Conservation (phyloP, 2,329 filamentous ascomycete genomes). For the Penicillium freii region DNA sequence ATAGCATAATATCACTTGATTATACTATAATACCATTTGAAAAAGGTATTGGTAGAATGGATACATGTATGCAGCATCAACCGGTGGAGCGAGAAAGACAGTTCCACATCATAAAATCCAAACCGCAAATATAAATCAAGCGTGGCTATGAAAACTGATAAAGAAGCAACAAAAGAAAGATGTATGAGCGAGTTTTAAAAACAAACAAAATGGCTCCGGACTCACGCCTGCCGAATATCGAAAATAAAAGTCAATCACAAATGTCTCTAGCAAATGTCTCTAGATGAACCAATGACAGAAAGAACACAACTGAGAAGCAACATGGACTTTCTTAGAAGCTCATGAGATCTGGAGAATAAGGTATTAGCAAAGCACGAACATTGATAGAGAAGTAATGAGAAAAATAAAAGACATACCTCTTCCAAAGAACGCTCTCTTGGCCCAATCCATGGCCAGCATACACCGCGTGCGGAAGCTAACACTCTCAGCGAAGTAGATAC, state of each 20-base stretch:
- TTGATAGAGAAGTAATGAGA: not conserved
- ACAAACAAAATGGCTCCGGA: not conserved
- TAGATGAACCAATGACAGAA: not conserved
- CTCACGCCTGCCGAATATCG: not conserved
- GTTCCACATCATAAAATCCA: not conserved
- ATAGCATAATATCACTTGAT: not conserved
- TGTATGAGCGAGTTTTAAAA: not conserved
- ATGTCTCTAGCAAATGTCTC: not conserved
- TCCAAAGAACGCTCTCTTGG: conserved; percentile 92
- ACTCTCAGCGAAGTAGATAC: conserved; percentile 95
- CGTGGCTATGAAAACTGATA: not conserved
- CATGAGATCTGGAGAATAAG: conserved; percentile 48
- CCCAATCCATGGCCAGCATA: conserved; percentile 96
- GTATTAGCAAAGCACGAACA: conserved; percentile 4
- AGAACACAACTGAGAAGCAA: not conserved
- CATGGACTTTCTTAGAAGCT: conserved; percentile 44
- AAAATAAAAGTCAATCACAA: not conserved
- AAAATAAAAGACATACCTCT: conserved; percentile 64
- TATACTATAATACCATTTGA: not conserved
- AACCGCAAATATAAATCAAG: not conserved
- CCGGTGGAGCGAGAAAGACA: not conserved
- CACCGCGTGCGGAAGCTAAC: conserved; percentile 87
- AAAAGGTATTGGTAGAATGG: not conserved
- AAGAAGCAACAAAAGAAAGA: not conserved
- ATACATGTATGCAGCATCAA: not conserved